Percentiles rank a stretch among this genome's conserved stretches.
These are phyloP conservation scores for Mortierella sp. DNA, from an alignment of 371 early-diverging fungal genomes.

Conservation along the genomic window DNA sequence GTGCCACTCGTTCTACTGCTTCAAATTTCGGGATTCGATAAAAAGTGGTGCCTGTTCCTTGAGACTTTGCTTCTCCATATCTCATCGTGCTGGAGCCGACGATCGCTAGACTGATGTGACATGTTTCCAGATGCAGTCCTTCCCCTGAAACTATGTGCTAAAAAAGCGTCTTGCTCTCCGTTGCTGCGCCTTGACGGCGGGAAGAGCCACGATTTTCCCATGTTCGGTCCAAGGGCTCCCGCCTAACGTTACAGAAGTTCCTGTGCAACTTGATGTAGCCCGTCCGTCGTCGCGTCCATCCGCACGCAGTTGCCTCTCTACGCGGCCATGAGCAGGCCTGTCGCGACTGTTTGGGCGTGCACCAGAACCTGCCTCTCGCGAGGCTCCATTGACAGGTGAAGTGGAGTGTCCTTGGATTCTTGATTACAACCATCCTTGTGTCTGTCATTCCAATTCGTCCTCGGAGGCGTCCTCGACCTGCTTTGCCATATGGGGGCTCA, in stretches of 20 bases:
- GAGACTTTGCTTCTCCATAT: too few species aligned
- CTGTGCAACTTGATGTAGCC: not conserved
- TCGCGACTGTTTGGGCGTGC: conserved; percentile 7
- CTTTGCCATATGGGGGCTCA: too few species aligned
- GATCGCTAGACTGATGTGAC: too few species aligned
- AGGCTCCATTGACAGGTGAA: not conserved
- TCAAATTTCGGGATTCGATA: too few species aligned
- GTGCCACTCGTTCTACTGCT: conserved; percentile 2
- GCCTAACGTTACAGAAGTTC: not conserved
- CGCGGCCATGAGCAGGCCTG: not conserved
- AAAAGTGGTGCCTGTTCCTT: too few species aligned
- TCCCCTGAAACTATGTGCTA: too few species aligned
- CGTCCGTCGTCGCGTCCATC: conserved; percentile 9
- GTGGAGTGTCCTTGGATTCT: conserved; percentile 3
- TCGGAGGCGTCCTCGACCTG: conserved; percentile 13
- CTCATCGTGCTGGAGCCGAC: too few species aligned
- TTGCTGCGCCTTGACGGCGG: not conserved
- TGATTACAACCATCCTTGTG: conserved; percentile 13
- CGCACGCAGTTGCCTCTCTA: conserved; percentile 1
- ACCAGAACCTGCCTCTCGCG: not conserved
- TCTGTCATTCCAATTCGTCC: too few species aligned
- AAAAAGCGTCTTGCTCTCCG: conserved; percentile 28
- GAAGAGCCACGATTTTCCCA: conserved; percentile 12
- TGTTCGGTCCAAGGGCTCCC: conserved; percentile 6
- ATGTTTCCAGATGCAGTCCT: too few species aligned